Base-by-base conservation (phyloP, 1,284 basidiomycete genomes). In the Malassezia globosa region DNA sequence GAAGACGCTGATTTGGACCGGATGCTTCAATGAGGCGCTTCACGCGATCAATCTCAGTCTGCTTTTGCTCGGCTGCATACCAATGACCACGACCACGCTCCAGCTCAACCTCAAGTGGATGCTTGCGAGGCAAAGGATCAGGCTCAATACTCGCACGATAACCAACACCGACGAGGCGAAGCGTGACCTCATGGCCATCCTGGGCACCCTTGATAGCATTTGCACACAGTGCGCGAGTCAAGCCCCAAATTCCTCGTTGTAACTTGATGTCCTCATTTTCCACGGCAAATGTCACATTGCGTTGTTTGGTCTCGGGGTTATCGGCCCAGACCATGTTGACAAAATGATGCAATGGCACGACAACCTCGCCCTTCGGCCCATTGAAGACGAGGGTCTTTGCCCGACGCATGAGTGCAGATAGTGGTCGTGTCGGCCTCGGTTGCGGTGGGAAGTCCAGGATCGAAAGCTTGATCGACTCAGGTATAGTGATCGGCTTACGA, bases 161-260 rank as follows among this genome's bases (percentile, higher is more conserved):
- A 1, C 92, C 92, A 34, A 97, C 90, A 29, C 92, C 94, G 51
- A 96, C 92, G 50, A 97, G 79, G 59, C 83, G 82, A 18, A 97
- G 73, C 11, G 85, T 81, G 7, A 86, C 77, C 0, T 77, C 79
- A 75, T 88, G 96, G 1, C 90, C 90, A 55, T 83, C 79, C 1
- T 85, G 83, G 74, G 96, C 89, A 42, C 94, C 94, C 14, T 77
- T 77, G 56, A 96, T 79, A 14, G 90, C 90, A 68, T 97, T 97
- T 58, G 78, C 76, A 66, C 95, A 82, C 51, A 90, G 78, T 0
- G 87, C 84, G 40, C 92, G 81, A 2, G 87, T 92, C 35, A 87
- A 80, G 10, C 92, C 92, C 92, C 92, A 97, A 76, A 87, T 82
- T 41, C 83, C 80, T 34, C 85, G 79, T 72, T 94, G 88, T 42